These are phyloP conservation scores for Eragrostis tef DNA, from an alignment of 202 grass and related monocot species.

Conservation along the genomic window DNA sequence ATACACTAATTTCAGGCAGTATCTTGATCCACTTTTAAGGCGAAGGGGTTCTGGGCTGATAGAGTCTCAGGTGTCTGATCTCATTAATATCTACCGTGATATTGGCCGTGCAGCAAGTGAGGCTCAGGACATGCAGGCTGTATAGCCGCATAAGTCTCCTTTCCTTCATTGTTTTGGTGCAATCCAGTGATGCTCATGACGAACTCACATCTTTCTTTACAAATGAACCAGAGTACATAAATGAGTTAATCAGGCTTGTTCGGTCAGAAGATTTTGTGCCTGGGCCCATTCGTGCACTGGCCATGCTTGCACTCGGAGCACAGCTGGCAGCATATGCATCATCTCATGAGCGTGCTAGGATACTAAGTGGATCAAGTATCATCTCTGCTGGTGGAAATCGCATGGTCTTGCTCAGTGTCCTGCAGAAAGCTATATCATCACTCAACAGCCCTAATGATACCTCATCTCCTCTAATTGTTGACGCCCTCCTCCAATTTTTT, in stretches of 20 bases:
- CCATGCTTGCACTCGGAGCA: conserved; percentile 93
- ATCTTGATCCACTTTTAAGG: conserved; percentile 96
- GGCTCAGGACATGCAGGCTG: conserved; percentile 61
- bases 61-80: conserved; percentile 92
- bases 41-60: conserved; percentile 80
- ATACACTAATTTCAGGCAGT: conserved; percentile 88
- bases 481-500: conserved; percentile 95
- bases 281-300: conserved; percentile 75
- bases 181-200: conserved; percentile 92
- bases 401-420: conserved; percentile 84
- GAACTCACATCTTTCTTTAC: conserved; percentile 96
- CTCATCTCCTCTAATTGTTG: conserved; percentile 88
- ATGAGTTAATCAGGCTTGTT: conserved; percentile 90
- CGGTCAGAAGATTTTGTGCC: conserved; percentile 86
- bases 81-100: conserved; percentile 95
- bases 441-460: conserved; percentile 82
- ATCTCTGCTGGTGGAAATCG: conserved; percentile 94
- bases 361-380: conserved; percentile 87
- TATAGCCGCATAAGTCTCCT: conserved; percentile 99
- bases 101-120: conserved; percentile 72
- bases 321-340: conserved; percentile 96
- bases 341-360: conserved; percentile 92
- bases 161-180: conserved; percentile 89
- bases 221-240: conserved; percentile 98
- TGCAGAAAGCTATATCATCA: conserved; percentile 94